Evolutionary conservation across 2,329 filamentous ascomycete species (phyloP).

Genomic region (Diatrype stigma): DNA sequence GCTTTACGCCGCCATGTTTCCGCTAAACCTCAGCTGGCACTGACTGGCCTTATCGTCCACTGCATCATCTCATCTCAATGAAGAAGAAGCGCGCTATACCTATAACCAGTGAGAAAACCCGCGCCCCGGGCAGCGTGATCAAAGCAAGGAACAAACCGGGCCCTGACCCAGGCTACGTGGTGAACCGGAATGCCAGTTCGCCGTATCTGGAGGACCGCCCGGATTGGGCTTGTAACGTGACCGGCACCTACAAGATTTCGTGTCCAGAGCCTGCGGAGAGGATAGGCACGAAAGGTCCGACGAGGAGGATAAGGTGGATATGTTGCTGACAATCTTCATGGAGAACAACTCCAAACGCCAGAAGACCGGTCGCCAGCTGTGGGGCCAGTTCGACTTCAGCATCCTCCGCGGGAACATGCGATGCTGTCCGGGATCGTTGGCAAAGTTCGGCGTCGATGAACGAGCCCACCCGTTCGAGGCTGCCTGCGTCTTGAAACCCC

Average conservation of each 20-base stretch:
- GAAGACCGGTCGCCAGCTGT: slow-evolving; percentile 8
- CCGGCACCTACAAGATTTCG: slow-evolving; percentile 5
- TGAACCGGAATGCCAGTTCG: slow-evolving; percentile 4
- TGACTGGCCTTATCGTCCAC: no score
- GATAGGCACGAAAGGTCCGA: neutral
- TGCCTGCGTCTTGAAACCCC: slow-evolving; percentile 5
- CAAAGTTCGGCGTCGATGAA: neutral
- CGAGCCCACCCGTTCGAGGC: slow-evolving; percentile 2
- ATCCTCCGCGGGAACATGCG: slow-evolving; percentile 4
- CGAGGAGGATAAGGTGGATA: slow-evolving; percentile 1
- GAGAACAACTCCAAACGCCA: slow-evolving; percentile 9
- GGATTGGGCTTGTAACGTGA: slow-evolving; percentile 9
- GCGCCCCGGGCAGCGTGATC: slow-evolving; percentile 5
- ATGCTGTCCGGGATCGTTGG: neutral
- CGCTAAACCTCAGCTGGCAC: no score
- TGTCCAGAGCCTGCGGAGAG: slow-evolving; percentile 3
- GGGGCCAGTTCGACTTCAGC: slow-evolving; percentile 5
- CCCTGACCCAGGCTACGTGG: slow-evolving; percentile 5
- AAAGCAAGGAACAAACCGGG: slow-evolving; percentile 9
- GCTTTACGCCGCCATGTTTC: no score
- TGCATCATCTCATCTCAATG: no score
- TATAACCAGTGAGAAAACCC: slow-evolving; percentile 10
- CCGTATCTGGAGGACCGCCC: slow-evolving; percentile 7
- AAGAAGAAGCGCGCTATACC: slow-evolving; percentile 1
- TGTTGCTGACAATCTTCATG: slow-evolving; percentile 6